A percentile compares a stretch with the other conserved stretches of the same genome.
Evolutionary conservation across 2,329 filamentous ascomycete genomes (phyloP).

Genomic region (Remersonia thermophila): DNA sequence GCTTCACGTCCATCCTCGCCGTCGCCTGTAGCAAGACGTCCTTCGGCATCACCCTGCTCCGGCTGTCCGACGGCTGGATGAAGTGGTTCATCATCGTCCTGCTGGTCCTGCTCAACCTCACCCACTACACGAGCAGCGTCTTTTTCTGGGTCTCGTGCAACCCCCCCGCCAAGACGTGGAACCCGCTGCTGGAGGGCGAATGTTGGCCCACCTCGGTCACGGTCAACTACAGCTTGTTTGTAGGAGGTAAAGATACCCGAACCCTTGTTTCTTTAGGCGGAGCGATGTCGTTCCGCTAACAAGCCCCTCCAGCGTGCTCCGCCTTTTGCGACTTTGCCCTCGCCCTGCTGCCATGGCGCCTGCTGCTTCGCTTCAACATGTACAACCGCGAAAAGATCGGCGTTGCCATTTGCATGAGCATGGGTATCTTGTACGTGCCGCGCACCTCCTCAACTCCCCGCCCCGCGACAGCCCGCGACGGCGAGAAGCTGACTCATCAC

Average conservation of each 20-base stretch:
- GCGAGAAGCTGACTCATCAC: not conserved
- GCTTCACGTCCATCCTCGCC: conserved; percentile 20
- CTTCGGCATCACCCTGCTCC: conserved; percentile 25
- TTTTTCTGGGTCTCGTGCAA: conserved; percentile 21
- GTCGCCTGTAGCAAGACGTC: conserved; percentile 27
- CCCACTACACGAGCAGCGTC: conserved; percentile 18
- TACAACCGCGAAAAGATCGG: conserved; percentile 23
- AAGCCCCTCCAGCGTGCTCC: conserved; percentile 17
- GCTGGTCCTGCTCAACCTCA: conserved; percentile 22
- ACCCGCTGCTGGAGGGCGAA: conserved; percentile 12
- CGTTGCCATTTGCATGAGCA: conserved; percentile 24
- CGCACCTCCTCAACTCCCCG: not conserved
- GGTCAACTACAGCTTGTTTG: conserved; percentile 16
- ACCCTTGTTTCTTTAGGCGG: no score
- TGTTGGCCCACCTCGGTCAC: conserved; percentile 18
- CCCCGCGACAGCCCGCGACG: no score
- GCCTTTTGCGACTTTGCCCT: conserved; percentile 21
- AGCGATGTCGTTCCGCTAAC: not conserved
- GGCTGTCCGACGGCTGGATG: conserved; percentile 20
- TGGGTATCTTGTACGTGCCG: conserved; percentile 20
- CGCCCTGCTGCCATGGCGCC: conserved; percentile 21
- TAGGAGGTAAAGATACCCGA: conserved; percentile 16
- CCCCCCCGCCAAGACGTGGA: conserved; percentile 20
- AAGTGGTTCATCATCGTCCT: conserved; percentile 21
- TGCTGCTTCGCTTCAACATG: conserved; percentile 23